Evolutionary conservation across 2,329 filamentous ascomycete species (phyloP).

Genomic region (Xylaria sp.): DNA sequence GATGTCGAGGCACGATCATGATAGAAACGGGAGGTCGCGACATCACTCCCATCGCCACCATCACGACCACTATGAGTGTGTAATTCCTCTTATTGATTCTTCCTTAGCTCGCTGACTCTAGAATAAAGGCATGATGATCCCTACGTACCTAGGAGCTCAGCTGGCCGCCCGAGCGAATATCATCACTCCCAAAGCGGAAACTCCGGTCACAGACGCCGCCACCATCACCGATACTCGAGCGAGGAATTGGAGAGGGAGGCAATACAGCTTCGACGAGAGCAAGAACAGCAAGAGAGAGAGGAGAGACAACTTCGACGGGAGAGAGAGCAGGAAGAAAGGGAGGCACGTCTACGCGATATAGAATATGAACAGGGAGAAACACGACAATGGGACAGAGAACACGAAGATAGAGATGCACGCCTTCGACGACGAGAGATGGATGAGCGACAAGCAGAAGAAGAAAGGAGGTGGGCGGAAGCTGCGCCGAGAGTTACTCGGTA

Average conservation of each 20-base stretch:
- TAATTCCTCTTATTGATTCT: background rate
- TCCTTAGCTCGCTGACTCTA: background rate
- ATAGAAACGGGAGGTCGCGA: background rate
- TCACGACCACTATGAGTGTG: background rate
- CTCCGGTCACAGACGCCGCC: too few relatives aligned
- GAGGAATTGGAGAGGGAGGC: too few relatives aligned
- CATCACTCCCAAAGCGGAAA: background rate
- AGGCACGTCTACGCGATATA: too few relatives aligned
- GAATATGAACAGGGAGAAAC: background rate
- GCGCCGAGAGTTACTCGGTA: too few relatives aligned
- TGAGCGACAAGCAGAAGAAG: background rate
- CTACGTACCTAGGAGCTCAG: background rate
- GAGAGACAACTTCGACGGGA: too few relatives aligned
- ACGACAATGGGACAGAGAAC: background rate
- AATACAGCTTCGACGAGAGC: too few relatives aligned
- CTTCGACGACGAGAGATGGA: background rate
- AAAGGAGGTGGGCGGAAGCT: background rate
- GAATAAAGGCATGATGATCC: background rate
- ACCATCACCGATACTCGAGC: too few relatives aligned
- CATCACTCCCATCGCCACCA: too few relatives aligned
- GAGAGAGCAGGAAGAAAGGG: too few relatives aligned
- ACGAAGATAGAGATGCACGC: background rate
- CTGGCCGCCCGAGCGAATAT: background rate
- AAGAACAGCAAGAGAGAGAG: too few relatives aligned
- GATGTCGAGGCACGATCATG: background rate